Evolutionary conservation across 129 eudicot species (phyloP).

Genomic region (Escallonia rubra): DNA sequence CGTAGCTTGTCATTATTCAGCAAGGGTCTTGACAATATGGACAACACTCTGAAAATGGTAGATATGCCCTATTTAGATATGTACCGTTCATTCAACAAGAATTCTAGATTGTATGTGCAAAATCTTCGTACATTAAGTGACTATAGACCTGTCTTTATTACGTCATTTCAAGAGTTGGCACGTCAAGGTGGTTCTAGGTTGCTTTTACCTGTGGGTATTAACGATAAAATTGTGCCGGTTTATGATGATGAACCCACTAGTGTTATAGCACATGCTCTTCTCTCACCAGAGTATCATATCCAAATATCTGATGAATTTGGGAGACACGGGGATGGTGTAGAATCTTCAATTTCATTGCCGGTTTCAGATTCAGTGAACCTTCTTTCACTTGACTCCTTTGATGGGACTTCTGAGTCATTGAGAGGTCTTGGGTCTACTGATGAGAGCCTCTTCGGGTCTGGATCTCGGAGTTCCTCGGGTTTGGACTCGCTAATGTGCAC

Average conservation of each 20-base stretch:
- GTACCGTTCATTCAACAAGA: constrained; percentile 25
- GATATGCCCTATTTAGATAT: constrained; percentile 28
- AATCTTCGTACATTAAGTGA: constrained; percentile 31
- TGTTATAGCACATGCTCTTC: constrained; percentile 44
- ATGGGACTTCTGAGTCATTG: constrained; percentile 21
- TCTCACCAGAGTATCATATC: constrained; percentile 40
- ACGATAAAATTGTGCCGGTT: constrained; percentile 42
- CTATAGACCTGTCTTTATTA: constrained; percentile 40
- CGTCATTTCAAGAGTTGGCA: constrained; percentile 29
- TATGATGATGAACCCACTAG: constrained; percentile 71
- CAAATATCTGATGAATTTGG: constrained; percentile 34
- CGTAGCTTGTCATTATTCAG: constrained; percentile 14
- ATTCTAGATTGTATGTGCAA: constrained; percentile 17
- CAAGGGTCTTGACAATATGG: constrained; percentile 14
- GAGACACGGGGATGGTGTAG: constrained; percentile 21
- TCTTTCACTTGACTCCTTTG: constrained; percentile 29
- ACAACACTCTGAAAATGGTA: constrained; percentile 32
- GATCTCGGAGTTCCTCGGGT: constrained; percentile 26
- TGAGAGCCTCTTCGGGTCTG: constrained; percentile 32
- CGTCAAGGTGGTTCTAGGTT: constrained; percentile 39
- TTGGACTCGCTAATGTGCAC: constrained; percentile 27
- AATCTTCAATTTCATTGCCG: constrained; percentile 28
- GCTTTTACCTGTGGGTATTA: constrained; percentile 35
- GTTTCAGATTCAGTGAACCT: constrained; percentile 23
- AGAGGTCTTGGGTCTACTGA: constrained; percentile 37